Percentiles rank a stretch among this genome's conserved stretches.
phyloP scores from a whole-genome alignment of 176 grass and related monocot species.

The Carex kokanica region DNA sequence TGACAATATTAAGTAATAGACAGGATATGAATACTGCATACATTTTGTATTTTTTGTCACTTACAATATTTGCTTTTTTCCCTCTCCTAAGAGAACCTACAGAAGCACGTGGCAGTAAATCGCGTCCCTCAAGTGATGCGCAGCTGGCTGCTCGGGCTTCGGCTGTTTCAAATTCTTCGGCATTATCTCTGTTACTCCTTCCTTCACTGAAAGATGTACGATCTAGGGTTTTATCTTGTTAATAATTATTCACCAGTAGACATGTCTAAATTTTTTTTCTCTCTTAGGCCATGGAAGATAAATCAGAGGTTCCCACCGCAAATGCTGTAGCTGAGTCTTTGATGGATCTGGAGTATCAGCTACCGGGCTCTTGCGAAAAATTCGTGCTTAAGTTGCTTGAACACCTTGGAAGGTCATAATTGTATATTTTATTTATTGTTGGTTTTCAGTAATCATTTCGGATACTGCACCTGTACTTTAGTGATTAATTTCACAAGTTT shows the following conservation, averaged over 20 bases:
- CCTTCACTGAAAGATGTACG: conserved; percentile 93
- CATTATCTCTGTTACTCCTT: conserved; percentile 69
- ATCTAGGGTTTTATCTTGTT: conserved; percentile 8
- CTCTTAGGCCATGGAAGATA: conserved; percentile 57
- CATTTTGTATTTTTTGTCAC: conserved; percentile 5
- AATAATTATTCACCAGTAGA: neutral
- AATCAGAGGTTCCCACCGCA: conserved; percentile 47
- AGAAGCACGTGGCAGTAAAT: conserved; percentile 38
- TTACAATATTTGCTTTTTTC: conserved; percentile 29
- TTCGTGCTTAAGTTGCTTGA: conserved; percentile 60
- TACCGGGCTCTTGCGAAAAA: conserved; percentile 80
- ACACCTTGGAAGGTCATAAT: conserved; percentile 57
- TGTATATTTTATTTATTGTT: conserved; percentile 3
- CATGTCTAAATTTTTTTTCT: conserved; percentile 5
- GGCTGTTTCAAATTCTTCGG: conserved; percentile 62
- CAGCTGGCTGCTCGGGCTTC: conserved; percentile 48
- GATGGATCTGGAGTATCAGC: conserved; percentile 75
- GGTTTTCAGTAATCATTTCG: neutral
- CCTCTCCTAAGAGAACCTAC: conserved; percentile 42
- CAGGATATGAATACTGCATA: neutral
- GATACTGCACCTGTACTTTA: neutral
- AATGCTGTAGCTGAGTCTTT: conserved; percentile 61
- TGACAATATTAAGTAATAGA: conserved; percentile 4
- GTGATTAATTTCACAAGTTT: conserved; percentile 5
- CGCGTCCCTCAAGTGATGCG: conserved; percentile 42